Conservation (phyloP, 139 green algal species). For the Picochlorum costavermella region DNA sequence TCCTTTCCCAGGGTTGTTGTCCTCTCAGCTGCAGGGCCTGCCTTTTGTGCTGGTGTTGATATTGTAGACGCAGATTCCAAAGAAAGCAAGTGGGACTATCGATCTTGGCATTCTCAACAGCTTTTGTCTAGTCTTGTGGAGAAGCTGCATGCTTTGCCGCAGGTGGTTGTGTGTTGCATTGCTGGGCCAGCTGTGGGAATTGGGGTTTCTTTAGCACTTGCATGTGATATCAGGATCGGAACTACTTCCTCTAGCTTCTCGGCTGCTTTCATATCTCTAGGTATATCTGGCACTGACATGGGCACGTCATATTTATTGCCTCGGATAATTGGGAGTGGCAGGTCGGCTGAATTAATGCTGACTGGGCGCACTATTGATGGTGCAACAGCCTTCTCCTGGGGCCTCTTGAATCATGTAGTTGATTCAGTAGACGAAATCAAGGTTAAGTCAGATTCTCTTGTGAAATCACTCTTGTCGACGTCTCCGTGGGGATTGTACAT, state of each 20-base stretch:
- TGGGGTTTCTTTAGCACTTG: constrained; percentile 22
- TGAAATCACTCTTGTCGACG: constrained; percentile 10
- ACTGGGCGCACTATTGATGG: constrained; percentile 18
- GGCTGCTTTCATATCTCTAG: constrained; percentile 25
- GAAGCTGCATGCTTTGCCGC: constrained; percentile 16
- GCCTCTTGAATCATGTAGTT: constrained; percentile 26
- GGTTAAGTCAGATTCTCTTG: not conserved
- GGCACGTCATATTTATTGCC: constrained; percentile 25
- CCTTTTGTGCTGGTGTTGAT: constrained; percentile 26
- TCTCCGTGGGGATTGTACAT: constrained; percentile 11
- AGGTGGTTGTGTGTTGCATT: constrained; percentile 1
- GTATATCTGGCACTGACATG: constrained; percentile 27
- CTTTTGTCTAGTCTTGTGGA: constrained; percentile 29
- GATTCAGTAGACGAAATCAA: not conserved
- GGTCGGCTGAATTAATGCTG: constrained; percentile 24
- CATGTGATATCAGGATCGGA: constrained; percentile 20
- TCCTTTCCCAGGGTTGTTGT: constrained; percentile 21
- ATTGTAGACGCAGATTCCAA: constrained; percentile 15
- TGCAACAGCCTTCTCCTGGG: constrained; percentile 16
- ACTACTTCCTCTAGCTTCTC: constrained; percentile 7
- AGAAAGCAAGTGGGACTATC: constrained; percentile 23
- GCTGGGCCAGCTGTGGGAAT: constrained; percentile 14
- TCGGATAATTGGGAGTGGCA: constrained; percentile 16
- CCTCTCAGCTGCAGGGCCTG: not conserved
- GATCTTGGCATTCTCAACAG: constrained; percentile 25